These are phyloP conservation scores for Cryphonectria naterciae DNA, from an alignment of 2,329 filamentous ascomycete species.

Conservation along the genomic window DNA sequence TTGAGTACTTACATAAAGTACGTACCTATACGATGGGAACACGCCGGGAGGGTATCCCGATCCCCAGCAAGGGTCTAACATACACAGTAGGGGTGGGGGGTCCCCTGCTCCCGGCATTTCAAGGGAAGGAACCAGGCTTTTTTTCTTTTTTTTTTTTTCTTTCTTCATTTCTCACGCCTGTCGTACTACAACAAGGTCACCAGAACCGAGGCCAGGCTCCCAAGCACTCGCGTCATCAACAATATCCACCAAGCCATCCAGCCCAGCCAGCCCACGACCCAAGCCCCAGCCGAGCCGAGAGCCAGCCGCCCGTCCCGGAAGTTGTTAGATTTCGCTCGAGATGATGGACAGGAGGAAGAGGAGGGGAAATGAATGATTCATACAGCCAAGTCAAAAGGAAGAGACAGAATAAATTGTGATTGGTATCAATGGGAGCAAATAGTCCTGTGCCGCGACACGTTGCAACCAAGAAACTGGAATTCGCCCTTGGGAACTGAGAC, in stretches of 20 bases:
- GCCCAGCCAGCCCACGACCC: background rate
- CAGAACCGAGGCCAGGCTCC: slow-evolving; percentile 9
- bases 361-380: too few relatives aligned
- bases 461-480: background rate
- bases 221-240: slow-evolving; percentile 15
- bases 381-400: too few relatives aligned
- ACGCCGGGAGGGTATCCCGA: slow-evolving; percentile 5
- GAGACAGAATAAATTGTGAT: too few relatives aligned
- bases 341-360: background rate
- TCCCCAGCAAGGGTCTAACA: background rate
- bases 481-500: background rate
- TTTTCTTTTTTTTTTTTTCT: background rate
- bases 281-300: slow-evolving; percentile 6
- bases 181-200: background rate
- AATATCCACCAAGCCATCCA: background rate
- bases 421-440: background rate
- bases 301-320: background rate
- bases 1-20: slow-evolving; percentile 1
- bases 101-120: slow-evolving; percentile 10
- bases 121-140: background rate
- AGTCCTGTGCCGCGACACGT: background rate
- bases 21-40: background rate
- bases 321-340: background rate
- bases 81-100: background rate
- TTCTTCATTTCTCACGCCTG: background rate